These are phyloP conservation scores for Alliaria petiolata DNA, from an alignment of 345 rosid genomes.

Conservation along the genomic window DNA sequence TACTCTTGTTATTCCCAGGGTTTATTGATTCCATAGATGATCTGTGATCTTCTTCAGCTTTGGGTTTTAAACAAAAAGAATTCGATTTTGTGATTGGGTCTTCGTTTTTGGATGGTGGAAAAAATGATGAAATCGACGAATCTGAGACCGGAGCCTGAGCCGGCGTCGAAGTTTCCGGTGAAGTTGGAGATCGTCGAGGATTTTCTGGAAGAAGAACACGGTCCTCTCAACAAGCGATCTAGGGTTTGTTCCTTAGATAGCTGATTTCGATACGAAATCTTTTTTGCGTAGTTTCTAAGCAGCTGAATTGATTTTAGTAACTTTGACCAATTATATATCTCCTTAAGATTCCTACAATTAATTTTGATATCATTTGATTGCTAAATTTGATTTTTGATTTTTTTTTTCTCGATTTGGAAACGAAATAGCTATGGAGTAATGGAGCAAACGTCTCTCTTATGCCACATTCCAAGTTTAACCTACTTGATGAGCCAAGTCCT, in stretches of 20 bases:
- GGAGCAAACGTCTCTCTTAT: conserved; percentile 44
- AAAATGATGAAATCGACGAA: conserved; percentile 67
- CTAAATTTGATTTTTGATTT: neutral
- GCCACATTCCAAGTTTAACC: conserved; percentile 51
- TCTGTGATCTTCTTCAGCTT: neutral
- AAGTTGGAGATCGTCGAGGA: conserved; percentile 83
- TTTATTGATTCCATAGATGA: neutral
- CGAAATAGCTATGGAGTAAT: conserved; percentile 47
- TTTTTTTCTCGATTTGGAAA: neutral
- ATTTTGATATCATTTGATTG: neutral
- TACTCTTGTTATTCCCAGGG: conserved; percentile 3
- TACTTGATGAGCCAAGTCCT: conserved; percentile 93
- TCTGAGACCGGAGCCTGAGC: conserved; percentile 9
- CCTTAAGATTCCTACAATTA: neutral
- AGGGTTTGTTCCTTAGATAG: conserved; percentile 48
- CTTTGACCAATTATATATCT: neutral
- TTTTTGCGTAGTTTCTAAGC: neutral
- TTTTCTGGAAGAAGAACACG: conserved; percentile 62
- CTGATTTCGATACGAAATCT: neutral
- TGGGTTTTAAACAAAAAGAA: no score
- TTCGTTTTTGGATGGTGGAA: conserved; percentile 51
- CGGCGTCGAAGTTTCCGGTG: conserved; percentile 54
- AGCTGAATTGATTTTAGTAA: neutral
- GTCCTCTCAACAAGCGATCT: conserved; percentile 65
- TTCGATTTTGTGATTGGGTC: neutral